A percentile compares a stretch with the other conserved stretches of the same genome.
phyloP scores from a whole-genome alignment of 1,284 basidiomycete species.

The Malassezia obtusa region DNA sequence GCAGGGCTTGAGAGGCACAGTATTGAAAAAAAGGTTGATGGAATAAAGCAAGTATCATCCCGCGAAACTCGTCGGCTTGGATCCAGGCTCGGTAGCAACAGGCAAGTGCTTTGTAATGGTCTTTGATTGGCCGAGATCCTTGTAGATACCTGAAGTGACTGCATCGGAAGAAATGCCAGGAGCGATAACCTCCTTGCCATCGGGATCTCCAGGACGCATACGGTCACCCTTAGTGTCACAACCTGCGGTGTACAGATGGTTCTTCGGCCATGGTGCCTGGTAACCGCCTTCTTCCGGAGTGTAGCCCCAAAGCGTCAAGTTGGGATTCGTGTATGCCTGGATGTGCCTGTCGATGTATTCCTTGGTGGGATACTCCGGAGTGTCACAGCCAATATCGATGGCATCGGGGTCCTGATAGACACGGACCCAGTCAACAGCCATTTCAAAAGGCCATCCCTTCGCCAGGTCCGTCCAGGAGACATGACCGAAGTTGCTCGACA shows the following conservation, averaged over 20 bases:
- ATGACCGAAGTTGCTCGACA: constrained; percentile 17
- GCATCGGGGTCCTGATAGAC: constrained; percentile 51
- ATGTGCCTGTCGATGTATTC: constrained; percentile 44
- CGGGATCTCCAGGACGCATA: neutral
- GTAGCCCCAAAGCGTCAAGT: constrained; percentile 25
- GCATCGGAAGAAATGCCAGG: neutral
- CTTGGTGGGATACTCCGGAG: constrained; percentile 35
- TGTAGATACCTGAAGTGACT: neutral
- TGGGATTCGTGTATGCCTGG: constrained; percentile 42
- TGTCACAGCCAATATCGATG: constrained; percentile 36
- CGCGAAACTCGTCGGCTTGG: too few relatives aligned
- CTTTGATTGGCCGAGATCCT: too few relatives aligned
- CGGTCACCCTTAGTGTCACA: neutral
- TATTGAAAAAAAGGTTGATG: too few relatives aligned
- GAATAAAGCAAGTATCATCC: too few relatives aligned
- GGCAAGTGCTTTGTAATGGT: too few relatives aligned
- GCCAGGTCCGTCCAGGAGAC: neutral
- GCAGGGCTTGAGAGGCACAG: too few relatives aligned
- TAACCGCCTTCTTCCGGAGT: constrained; percentile 12
- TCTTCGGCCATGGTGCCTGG: constrained; percentile 15
- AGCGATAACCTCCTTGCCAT: neutral
- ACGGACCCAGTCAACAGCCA: constrained; percentile 50
- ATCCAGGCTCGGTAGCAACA: too few relatives aligned
- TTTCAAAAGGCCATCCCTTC: constrained; percentile 7
- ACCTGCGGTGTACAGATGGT: constrained; percentile 15